Conservation (phyloP, 768 basidiomycete genomes). For the Amylocystis lapponica region DNA sequence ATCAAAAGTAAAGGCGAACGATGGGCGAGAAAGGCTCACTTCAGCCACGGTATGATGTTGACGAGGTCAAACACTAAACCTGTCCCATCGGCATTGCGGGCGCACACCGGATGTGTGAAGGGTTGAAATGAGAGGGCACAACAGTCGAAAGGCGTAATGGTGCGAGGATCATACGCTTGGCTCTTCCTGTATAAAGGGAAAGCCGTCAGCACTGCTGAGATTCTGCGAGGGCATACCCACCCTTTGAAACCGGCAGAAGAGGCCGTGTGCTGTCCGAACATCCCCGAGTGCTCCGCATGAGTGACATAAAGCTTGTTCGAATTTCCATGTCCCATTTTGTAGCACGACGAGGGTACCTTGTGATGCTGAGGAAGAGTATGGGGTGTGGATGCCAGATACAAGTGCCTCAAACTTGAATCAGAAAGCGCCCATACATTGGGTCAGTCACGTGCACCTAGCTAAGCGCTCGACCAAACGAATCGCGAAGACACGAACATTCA, state of each 20-base stretch:
- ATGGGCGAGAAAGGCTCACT: slow-evolving; percentile 65
- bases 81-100: slow-evolving; percentile 75
- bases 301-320: slow-evolving; percentile 87
- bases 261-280: slow-evolving; percentile 71
- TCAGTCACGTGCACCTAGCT: too few species aligned
- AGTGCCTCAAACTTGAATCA: neutral
- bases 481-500: too few species aligned
- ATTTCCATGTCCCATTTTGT: slow-evolving; percentile 78
- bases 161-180: slow-evolving; percentile 59
- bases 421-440: too few species aligned
- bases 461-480: too few species aligned
- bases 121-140: slow-evolving; percentile 90
- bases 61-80: slow-evolving; percentile 83
- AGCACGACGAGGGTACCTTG: slow-evolving; percentile 1
- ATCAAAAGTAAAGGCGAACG: neutral
- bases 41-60: slow-evolving; percentile 92
- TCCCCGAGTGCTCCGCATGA: slow-evolving; percentile 80
- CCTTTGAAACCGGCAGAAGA: slow-evolving; percentile 68
- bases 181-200: slow-evolving; percentile 43
- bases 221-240: slow-evolving; percentile 34
- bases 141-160: slow-evolving; percentile 79
- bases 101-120: slow-evolving; percentile 84
- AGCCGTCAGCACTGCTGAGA: neutral
- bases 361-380: neutral
- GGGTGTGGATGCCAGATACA: neutral